Conservation (phyloP, 176 grass and related monocot genomes). For the Echinochloa phyllopogon region DNA sequence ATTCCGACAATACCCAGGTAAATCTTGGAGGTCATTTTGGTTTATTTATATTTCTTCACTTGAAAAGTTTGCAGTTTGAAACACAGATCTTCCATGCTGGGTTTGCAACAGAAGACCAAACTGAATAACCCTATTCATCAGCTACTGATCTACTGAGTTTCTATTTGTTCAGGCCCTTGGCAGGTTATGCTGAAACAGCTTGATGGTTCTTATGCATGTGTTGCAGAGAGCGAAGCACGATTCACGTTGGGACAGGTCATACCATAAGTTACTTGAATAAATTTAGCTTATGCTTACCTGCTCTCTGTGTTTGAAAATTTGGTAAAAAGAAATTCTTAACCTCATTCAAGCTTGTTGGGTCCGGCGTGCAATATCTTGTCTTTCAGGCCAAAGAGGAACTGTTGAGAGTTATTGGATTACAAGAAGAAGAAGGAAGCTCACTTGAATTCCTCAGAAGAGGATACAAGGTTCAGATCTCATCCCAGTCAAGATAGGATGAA, state of each 20-base stretch:
- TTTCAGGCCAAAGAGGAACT: conserved; percentile 91
- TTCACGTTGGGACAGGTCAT: conserved; percentile 96
- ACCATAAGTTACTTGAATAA: conserved; percentile 1
- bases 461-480: conserved; percentile 72
- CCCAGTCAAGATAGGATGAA: not conserved
- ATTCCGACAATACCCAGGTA: conserved; percentile 97
- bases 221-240: conserved; percentile 83
- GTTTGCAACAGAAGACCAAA: conserved; percentile 12
- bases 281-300: not conserved
- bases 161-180: conserved; percentile 79
- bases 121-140: not conserved
- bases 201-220: conserved; percentile 92
- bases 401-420: conserved; percentile 84
- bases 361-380: not conserved
- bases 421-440: conserved; percentile 93
- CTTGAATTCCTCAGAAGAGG: conserved; percentile 95
- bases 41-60: not conserved
- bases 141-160: conserved; percentile 11
- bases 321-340: not conserved
- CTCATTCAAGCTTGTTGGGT: not conserved
- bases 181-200: conserved; percentile 95
- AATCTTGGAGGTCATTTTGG: not conserved
- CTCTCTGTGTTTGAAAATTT: not conserved
- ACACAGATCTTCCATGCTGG: not conserved
- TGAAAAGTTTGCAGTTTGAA: not conserved